These are phyloP conservation scores for Pseudogymnoascus sp. DNA, from an alignment of 2,329 filamentous ascomycete genomes.

Conservation along the genomic window DNA sequence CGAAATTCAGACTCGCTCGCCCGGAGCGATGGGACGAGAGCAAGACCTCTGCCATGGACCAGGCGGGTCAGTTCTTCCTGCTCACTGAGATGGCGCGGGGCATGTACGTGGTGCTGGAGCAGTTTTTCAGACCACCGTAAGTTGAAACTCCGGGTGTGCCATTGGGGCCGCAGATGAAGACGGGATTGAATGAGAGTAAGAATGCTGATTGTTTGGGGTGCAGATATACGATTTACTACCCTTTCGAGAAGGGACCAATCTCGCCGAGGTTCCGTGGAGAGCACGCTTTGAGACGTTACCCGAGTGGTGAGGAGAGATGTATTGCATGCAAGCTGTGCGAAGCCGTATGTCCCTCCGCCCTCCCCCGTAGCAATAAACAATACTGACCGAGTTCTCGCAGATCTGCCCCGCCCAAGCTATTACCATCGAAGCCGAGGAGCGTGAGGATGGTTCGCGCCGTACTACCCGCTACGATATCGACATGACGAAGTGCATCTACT, in stretches of 20 bases:
- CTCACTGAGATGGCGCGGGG: constrained; percentile 91
- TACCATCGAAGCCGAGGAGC: constrained; percentile 98
- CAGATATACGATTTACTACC: constrained; percentile 97
- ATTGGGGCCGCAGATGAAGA: constrained; percentile 5
- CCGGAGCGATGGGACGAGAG: constrained; percentile 74
- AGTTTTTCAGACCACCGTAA: constrained; percentile 97
- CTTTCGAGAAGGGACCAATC: constrained; percentile 98
- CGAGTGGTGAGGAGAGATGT: constrained; percentile 95
- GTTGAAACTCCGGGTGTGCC: no score
- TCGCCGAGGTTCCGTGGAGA: constrained; percentile 97
- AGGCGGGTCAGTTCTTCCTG: constrained; percentile 87
- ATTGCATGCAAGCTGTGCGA: constrained; percentile 99
- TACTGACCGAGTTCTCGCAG: constrained; percentile 30
- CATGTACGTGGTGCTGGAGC: constrained; percentile 96
- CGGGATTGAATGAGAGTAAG: background rate
- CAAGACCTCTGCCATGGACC: constrained; percentile 69
- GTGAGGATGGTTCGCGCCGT: constrained; percentile 86
- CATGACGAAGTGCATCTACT: constrained; percentile 99
- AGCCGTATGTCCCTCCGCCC: constrained; percentile 46
- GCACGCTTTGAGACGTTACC: constrained; percentile 92
- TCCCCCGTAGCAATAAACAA: background rate
- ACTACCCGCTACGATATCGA: constrained; percentile 98
- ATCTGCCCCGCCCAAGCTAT: constrained; percentile 97
- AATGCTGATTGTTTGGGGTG: constrained; percentile 10
- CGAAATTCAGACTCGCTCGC: constrained; percentile 69